Percentiles rank a stretch among this genome's conserved stretches.
phyloP scores from a whole-genome alignment of 495 filamentous ascomycete genomes.

The Aspergillus taichungensis region DNA sequence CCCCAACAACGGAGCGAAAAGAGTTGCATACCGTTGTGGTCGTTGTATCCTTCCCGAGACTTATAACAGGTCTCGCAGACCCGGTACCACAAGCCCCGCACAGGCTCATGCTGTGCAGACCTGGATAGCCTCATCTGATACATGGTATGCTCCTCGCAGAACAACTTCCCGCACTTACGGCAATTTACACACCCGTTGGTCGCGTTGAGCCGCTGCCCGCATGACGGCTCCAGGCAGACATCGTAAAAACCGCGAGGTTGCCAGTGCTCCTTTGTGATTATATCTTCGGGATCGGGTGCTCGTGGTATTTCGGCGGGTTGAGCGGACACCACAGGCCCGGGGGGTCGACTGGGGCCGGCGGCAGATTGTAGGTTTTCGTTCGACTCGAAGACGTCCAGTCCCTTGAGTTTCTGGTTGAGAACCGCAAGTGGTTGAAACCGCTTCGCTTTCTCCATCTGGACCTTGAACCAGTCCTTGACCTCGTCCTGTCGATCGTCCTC shows the following conservation, averaged over 20 bases:
- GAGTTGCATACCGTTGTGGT: constrained; percentile 52
- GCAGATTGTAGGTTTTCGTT: constrained; percentile 55
- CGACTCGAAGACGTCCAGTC: constrained; percentile 94
- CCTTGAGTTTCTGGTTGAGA: constrained; percentile 90
- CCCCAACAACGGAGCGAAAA: not conserved
- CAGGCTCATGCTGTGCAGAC: constrained; percentile 83
- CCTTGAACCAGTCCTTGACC: constrained; percentile 96
- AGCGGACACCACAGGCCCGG: constrained; percentile 20
- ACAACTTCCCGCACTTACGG: constrained; percentile 81
- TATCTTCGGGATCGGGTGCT: constrained; percentile 68
- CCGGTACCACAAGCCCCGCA: constrained; percentile 84
- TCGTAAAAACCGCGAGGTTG: constrained; percentile 66
- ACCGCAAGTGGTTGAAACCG: constrained; percentile 88
- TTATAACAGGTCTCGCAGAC: constrained; percentile 99
- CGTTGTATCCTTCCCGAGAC: constrained; percentile 89
- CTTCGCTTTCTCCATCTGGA: constrained; percentile 92
- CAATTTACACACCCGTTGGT: constrained; percentile 84
- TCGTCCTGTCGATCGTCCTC: constrained; percentile 91
- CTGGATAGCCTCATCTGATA: constrained; percentile 98
- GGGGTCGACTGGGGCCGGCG: constrained; percentile 20
- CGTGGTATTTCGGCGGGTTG: constrained; percentile 27
- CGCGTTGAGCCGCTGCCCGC: constrained; percentile 67
- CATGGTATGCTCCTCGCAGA: constrained; percentile 98
- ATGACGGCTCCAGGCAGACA: constrained; percentile 76
- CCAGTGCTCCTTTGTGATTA: constrained; percentile 85